phyloP scores from a whole-genome alignment of 225 moss, liverwort and hornwort genomes.

The Polytrichum commune region DNA sequence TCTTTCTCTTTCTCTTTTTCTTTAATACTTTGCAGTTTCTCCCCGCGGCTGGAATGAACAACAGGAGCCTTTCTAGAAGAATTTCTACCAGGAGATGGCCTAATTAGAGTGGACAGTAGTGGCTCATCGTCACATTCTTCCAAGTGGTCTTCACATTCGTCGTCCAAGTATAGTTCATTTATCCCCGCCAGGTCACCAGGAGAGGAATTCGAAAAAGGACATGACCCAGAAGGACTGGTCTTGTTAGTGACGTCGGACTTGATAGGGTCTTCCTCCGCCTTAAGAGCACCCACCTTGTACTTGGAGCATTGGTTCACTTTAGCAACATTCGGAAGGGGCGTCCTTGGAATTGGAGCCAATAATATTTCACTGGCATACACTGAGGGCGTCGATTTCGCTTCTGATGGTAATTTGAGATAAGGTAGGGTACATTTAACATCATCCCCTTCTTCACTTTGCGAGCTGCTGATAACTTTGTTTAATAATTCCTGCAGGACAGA shows the following conservation, averaged over 20 bases:
- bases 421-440: background rate
- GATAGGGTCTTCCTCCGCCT: constrained; percentile 6
- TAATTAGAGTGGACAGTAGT: background rate
- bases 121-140: background rate
- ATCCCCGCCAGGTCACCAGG: background rate
- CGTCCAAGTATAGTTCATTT: background rate
- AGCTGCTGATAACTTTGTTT: background rate
- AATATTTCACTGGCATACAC: background rate
- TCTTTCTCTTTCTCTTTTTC: no score
- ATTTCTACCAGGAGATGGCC: constrained; percentile 1
- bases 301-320: background rate
- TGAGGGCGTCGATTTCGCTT: background rate
- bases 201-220: background rate
- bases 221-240: constrained; percentile 7
- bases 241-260: constrained; percentile 9
- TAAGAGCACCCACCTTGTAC: background rate
- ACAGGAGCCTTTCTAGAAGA: no score
- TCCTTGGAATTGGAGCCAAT: background rate
- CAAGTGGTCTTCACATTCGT: background rate
- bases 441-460: background rate
- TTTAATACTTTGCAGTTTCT: background rate
- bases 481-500: background rate
- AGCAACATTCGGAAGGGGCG: background rate
- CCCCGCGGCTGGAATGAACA: background rate
- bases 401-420: no score